Base-by-base conservation (phyloP, 23 red algal genomes). In the Gracilaria gracilis region DNA sequence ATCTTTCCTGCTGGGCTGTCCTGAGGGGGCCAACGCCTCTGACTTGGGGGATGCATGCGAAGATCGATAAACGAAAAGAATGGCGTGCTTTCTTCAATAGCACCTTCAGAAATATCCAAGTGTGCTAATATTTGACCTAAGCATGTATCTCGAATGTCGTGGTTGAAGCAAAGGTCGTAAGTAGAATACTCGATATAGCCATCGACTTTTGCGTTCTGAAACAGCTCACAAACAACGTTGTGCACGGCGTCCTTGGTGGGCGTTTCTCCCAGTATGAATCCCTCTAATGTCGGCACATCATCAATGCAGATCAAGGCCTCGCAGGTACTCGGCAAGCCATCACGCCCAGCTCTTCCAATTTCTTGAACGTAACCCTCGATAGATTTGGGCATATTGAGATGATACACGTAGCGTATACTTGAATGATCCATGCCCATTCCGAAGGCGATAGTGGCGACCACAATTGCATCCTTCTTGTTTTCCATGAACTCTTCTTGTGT, bases 371-470 rank as follows among this genome's bases (percentile, higher is more conserved):
- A 96, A 48, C 86, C 87, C 38, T 96, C 97, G 13, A 99, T 62
- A 35, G 87, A 84, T 61, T 91, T 95, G 4, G 94, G 90, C 57
- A 99, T 35, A 31, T 89, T 96, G 25, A 92, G 84, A 67, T 99
- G 94, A 65, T 96, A 93, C 9, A 96, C 94, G 64, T 89, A 94
- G 31, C 97, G 82, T 38, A 99, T 90, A 82, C 93, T 87, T 17
- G 91, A 57, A 76, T 96, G 93, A 80, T 99, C 95, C 86, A 99
- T 96, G 24, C 97, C 97, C 97, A 99, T 99, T 50, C 97, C 97
- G 72, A 99, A 99, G n/a, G 97, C 97, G 32, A 99, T 96, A 14
- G 97, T 99, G 34, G 97, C 97, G 25, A 91, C 91, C 25, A 99
- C 95, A 0, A 99, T 44, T 16, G 61, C 90, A 88, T 82, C 77